Percentiles rank a stretch among this genome's conserved stretches.
Conservation (phyloP, 495 filamentous ascomycete genomes). For the Aspergillus olivimuriae region DNA sequence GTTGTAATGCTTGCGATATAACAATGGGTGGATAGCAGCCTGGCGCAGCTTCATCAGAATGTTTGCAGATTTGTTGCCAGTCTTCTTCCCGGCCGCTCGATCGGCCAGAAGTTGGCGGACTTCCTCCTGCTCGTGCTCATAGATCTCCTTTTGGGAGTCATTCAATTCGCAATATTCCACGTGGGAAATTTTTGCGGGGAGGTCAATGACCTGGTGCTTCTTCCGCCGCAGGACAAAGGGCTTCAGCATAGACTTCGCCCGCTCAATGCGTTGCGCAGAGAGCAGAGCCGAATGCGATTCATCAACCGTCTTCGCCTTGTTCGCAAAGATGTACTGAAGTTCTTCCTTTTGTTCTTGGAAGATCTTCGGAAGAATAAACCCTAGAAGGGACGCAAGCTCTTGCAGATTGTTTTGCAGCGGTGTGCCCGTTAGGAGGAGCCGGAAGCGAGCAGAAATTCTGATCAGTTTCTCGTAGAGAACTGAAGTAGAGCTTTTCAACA, state of each 20-base stretch:
- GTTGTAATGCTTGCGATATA: constrained; percentile 74
- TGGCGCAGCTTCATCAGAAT: constrained; percentile 88
- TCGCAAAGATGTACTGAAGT: constrained; percentile 75
- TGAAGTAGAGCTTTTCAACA: constrained; percentile 79
- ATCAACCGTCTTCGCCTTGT: constrained; percentile 79
- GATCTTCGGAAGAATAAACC: constrained; percentile 81
- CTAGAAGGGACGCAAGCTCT: constrained; percentile 80
- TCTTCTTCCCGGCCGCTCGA: constrained; percentile 50
- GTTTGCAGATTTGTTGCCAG: constrained; percentile 55
- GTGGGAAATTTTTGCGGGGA: constrained; percentile 73
- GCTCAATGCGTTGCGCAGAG: constrained; percentile 74
- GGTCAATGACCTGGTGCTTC: constrained; percentile 88
- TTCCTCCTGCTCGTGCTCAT: constrained; percentile 53
- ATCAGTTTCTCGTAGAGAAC: constrained; percentile 75
- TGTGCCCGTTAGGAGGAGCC: constrained; percentile 84
- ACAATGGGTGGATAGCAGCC: constrained; percentile 85
- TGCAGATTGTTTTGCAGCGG: constrained; percentile 94
- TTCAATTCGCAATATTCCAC: constrained; percentile 79
- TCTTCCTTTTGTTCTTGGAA: constrained; percentile 70
- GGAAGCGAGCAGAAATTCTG: constrained; percentile 67
- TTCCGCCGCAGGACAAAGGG: constrained; percentile 91
- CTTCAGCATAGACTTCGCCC: constrained; percentile 86
- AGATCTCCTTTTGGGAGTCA: constrained; percentile 59
- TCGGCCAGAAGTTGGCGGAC: constrained; percentile 50
- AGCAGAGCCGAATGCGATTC: constrained; percentile 67